Conservation (phyloP, 371 early-diverging fungal genomes). For the Capniomyces stellatus region DNA sequence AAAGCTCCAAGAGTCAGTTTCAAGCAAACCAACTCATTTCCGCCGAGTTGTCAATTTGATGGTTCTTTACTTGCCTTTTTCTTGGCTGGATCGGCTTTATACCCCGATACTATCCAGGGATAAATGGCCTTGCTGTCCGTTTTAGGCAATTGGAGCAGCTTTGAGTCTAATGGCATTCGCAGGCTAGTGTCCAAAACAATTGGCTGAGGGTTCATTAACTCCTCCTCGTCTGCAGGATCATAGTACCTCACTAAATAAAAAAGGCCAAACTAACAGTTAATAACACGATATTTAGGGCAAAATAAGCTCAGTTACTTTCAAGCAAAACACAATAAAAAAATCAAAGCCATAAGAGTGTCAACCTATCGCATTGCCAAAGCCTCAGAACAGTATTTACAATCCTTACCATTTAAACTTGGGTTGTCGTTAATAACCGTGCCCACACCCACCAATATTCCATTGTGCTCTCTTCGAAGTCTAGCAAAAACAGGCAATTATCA, state of each 20-base stretch:
- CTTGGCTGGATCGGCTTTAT: conserved; percentile 5
- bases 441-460: conserved; percentile 79
- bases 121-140: conserved; percentile 2
- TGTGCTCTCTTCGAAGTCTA: conserved; percentile 43
- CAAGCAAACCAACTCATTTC: too few species aligned
- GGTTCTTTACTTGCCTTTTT: too few species aligned
- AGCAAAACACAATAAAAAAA: not conserved
- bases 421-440: conserved; percentile 69
- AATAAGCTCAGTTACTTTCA: not conserved
- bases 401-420: conserved; percentile 58
- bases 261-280: not conserved
- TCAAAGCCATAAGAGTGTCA: not conserved
- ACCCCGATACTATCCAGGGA: conserved; percentile 4
- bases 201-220: conserved; percentile 43
- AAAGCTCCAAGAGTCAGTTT: too few species aligned
- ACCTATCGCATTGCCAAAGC: too few species aligned
- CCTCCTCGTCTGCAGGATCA: not conserved
- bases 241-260: not conserved
- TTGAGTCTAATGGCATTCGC: conserved; percentile 32
- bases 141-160: conserved; percentile 22
- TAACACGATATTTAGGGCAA: not conserved
- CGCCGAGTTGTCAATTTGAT: too few species aligned
- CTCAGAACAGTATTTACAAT: too few species aligned
- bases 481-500: not conserved
- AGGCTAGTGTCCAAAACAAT: conserved; percentile 64